Percentiles rank a stretch among this genome's conserved stretches.
These are phyloP conservation scores for Trametes meyenii DNA, from an alignment of 768 basidiomycete genomes.

Conservation along the genomic window DNA sequence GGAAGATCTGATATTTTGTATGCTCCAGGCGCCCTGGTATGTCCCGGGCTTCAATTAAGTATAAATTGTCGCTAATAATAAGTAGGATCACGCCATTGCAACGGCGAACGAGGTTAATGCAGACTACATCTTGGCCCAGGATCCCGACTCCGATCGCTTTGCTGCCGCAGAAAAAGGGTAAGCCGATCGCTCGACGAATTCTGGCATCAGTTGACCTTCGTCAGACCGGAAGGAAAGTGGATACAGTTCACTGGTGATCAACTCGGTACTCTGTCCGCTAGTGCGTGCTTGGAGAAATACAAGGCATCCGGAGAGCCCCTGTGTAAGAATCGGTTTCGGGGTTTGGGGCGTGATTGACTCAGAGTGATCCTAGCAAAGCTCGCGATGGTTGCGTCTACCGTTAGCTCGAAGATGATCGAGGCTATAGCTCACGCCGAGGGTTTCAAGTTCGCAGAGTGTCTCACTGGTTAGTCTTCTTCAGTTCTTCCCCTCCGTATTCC, in stretches of 20 bases:
- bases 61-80: background rate
- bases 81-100: conserved; percentile 68
- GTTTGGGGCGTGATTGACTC: background rate
- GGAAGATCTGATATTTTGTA: background rate
- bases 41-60: background rate
- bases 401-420: conserved; percentile 89
- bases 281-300: conserved; percentile 47
- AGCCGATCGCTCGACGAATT: background rate
- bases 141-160: conserved; percentile 88
- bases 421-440: conserved; percentile 75
- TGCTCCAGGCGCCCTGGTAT: conserved; percentile 30
- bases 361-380: conserved; percentile 48
- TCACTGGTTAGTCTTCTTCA: conserved; percentile 64
- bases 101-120: conserved; percentile 59
- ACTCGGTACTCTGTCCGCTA: conserved; percentile 63
- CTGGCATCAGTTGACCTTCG: background rate
- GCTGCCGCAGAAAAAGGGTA: conserved; percentile 69
- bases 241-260: conserved; percentile 83
- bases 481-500: background rate
- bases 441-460: conserved; percentile 82
- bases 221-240: conserved; percentile 60
- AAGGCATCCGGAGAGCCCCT: conserved; percentile 48
- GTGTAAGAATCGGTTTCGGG: conserved; percentile 31
- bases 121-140: conserved; percentile 80
- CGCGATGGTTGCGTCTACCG: conserved; percentile 87